Conservation (phyloP, 345 rosid species). For the Gossypium raimondii region DNA sequence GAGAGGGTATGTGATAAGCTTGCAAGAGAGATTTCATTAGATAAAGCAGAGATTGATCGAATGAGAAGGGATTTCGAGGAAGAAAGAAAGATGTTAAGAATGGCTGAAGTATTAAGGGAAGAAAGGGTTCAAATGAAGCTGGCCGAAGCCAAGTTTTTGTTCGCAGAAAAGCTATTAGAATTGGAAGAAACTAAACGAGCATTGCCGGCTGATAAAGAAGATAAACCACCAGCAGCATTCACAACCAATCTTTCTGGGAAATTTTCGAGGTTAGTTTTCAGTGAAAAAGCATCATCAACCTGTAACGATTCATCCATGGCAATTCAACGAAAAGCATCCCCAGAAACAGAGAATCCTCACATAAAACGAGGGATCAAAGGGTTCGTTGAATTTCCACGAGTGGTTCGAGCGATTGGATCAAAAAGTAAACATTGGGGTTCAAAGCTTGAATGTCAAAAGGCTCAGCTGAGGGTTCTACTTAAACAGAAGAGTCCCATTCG, state of each 20-base stretch:
- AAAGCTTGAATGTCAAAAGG: conserved; percentile 75
- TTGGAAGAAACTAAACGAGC: conserved; percentile 30
- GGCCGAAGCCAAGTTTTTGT: conserved; percentile 63
- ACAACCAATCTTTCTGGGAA: conserved; percentile 10
- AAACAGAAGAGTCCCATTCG: conserved; percentile 54
- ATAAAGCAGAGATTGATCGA: conserved; percentile 46
- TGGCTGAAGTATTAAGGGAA: conserved; percentile 78
- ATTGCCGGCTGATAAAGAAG: conserved; percentile 21
- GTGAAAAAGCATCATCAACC: conserved; percentile 15
- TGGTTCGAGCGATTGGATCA: conserved; percentile 62
- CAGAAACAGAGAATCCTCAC: conserved; percentile 79
- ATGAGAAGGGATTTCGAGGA: conserved; percentile 63
- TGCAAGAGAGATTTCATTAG: conserved; percentile 44
- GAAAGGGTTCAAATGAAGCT: conserved; percentile 93
- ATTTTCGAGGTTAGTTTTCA: conserved; percentile 2
- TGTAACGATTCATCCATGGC: conserved; percentile 26
- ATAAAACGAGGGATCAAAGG: conserved; percentile 85
- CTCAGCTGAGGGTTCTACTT: conserved; percentile 69
- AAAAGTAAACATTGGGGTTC: conserved; percentile 71
- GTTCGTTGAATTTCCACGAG: conserved; percentile 77
- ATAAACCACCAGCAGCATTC: conserved; percentile 21
- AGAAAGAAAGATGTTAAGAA: conserved; percentile 69
- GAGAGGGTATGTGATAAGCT: conserved; percentile 62
- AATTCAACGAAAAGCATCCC: conserved; percentile 31
- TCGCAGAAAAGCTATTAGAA: conserved; percentile 63